Conservation (phyloP, 371 early-diverging fungal species). For the Haplosporangium sp. region DNA sequence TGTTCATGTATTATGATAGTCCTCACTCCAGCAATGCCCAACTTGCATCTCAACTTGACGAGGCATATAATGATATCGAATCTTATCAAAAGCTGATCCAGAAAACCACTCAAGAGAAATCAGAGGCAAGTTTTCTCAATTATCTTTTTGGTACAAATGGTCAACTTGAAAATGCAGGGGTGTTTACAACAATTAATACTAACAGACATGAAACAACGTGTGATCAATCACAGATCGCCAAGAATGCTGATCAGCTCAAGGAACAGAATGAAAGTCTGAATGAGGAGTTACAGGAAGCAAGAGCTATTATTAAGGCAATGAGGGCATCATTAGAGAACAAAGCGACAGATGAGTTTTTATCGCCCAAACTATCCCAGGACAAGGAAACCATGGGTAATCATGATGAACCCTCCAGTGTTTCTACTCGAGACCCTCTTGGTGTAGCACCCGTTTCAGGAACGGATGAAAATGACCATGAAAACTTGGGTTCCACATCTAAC, state of each 20-base stretch:
- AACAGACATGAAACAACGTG: background rate
- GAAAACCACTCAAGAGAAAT: conserved; percentile 47
- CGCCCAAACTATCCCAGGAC: conserved; percentile 18
- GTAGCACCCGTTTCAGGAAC: background rate
- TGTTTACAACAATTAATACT: background rate
- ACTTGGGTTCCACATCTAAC: background rate
- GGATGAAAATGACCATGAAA: background rate
- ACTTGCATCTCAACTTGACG: conserved; percentile 41
- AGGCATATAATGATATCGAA: conserved; percentile 46
- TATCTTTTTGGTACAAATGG: background rate
- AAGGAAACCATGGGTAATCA: conserved; percentile 5
- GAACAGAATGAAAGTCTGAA: conserved; percentile 38
- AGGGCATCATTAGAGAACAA: conserved; percentile 37
- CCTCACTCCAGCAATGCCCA: conserved; percentile 52
- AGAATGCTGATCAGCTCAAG: conserved; percentile 31
- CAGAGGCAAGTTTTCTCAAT: conserved; percentile 25
- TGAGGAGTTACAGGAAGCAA: conserved; percentile 44
- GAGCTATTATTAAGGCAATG: conserved; percentile 44
- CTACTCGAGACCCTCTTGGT: background rate
- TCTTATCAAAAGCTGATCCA: conserved; percentile 47
- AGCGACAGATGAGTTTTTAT: conserved; percentile 40
- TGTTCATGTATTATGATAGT: conserved; percentile 1
- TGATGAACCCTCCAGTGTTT: background rate
- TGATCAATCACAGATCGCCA: conserved; percentile 21
- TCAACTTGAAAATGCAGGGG: background rate